Percentiles rank a stretch among this genome's conserved stretches.
Evolutionary conservation across 192 early-diverging fungal genomes (phyloP).

Genomic region (Kickxella alabastrina): DNA sequence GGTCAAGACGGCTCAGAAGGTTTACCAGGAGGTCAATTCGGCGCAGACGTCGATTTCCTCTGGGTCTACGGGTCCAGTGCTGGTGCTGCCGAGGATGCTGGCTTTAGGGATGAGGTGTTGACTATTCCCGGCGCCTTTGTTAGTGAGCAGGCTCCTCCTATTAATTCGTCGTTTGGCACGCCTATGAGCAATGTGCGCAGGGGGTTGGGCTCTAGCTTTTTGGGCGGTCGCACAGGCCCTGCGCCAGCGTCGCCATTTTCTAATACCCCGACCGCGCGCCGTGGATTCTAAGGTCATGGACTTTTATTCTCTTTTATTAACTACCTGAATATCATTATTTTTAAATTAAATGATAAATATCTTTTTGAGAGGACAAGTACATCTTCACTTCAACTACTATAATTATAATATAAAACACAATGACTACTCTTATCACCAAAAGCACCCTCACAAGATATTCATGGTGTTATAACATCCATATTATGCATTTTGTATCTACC

Average conservation of each 20-base stretch:
- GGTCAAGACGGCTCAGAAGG: constrained; percentile 32
- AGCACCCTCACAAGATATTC: too few species aligned
- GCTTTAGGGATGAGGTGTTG: neutral
- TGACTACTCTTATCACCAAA: too few species aligned
- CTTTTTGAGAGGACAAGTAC: too few species aligned
- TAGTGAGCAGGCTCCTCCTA: constrained; percentile 29
- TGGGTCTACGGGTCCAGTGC: neutral
- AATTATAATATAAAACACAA: too few species aligned
- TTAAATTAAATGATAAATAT: neutral
- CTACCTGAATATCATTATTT: neutral
- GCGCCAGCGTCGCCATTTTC: constrained; percentile 12
- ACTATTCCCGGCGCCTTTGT: constrained; percentile 35
- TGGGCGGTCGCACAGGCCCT: constrained; percentile 1
- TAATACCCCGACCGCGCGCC: constrained; percentile 11
- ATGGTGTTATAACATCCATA: too few species aligned
- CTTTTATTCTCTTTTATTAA: neutral
- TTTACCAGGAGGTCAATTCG: constrained; percentile 34
- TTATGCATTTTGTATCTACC: too few species aligned
- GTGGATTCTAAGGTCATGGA: constrained; percentile 10
- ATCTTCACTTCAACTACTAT: too few species aligned
- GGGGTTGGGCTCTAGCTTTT: neutral
- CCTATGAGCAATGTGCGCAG: constrained; percentile 13
- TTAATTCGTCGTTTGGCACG: constrained; percentile 32
- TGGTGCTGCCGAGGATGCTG: neutral
- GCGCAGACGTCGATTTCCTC: constrained; percentile 24